Conservation (phyloP, 768 basidiomycete species). For the Rhodotorula diobovata region DNA sequence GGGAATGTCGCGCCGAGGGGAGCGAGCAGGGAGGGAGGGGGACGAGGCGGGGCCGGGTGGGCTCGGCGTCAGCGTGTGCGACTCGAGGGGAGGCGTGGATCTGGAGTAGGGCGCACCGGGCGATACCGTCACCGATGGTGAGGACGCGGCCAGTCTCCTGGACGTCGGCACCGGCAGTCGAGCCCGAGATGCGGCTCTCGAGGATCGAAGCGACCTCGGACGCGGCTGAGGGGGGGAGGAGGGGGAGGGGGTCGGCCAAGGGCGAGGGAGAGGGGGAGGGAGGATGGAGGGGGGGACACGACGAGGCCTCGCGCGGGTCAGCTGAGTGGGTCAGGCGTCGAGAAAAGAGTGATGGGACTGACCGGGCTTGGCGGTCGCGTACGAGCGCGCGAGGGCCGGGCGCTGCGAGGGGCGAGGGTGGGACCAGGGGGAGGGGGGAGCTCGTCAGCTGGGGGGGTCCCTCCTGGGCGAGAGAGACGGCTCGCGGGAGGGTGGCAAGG, state of each 20-base stretch:
- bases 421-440: slow-evolving; percentile 17
- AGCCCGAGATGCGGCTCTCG: slow-evolving; percentile 94
- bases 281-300: no score
- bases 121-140: slow-evolving; percentile 82
- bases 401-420: slow-evolving; percentile 23
- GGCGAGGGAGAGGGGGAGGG: no score
- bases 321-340: not conserved
- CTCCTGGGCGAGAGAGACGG: not conserved
- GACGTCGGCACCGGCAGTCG: slow-evolving; percentile 83
- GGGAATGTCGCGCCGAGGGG: slow-evolving; percentile 9
- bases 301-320: slow-evolving; percentile 9
- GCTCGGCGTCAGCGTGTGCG: not conserved
- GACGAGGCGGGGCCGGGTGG: not conserved
- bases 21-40: not conserved
- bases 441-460: slow-evolving; percentile 4
- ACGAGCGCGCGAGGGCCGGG: slow-evolving; percentile 58
- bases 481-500: not conserved
- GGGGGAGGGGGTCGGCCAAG: no score
- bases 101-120: slow-evolving; percentile 45
- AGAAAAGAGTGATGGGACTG: slow-evolving; percentile 44
- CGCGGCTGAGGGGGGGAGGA: slow-evolving; percentile 60
- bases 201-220: slow-evolving; percentile 99
- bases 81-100: not conserved
- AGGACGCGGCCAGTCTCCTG: slow-evolving; percentile 99
- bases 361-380: slow-evolving; percentile 99